Base-by-base conservation (phyloP, 2,329 filamentous ascomycete species). In the Epichloe festucae region DNA sequence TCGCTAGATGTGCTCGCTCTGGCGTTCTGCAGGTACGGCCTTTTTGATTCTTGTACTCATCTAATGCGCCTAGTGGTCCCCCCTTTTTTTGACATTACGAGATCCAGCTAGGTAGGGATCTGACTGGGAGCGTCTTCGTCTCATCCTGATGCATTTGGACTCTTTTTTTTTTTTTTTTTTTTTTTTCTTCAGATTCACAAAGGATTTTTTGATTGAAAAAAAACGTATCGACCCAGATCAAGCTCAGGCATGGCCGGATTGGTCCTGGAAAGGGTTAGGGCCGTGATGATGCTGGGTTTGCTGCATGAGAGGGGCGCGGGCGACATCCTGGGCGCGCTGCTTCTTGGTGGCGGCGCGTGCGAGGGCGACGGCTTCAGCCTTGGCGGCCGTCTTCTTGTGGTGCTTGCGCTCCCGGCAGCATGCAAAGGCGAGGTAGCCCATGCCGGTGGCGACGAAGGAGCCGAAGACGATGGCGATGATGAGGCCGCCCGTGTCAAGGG, bases 401-500 rank as follows among this genome's bases (percentile, higher is more conserved):
- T 67, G 57, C 62, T 63, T 64, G 57, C 71, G 67, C 57, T 80
- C 76, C 55, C 67, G 67, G 68, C 71, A 75, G 72, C 74, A 79
- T 56, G 73, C 66, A 68, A 73, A 73, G 60, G 72, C 70, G 52
- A 80, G 63, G 55, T 65, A 57, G 46, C 59, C 63, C 54, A 73
- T 54, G 56, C 67, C 63, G 49, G 67, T 43, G 55, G 65, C 61
- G 54, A 73, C 58, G 53, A 62, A 65, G n/a, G 63, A 55, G 52
- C 66, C 72, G 39, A 81, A 72, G 62, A 73, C 58, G 55, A 75
- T 64, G 59, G 70, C 65, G 55, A 79, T 68, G 60, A 77, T 65
- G 58, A 76, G 66, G 54, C 72, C 75, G 41, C 66, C 66, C 2
- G 68, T 59, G 57, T 68, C 69, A 50, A 78, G 65, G 19, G 10